Conservation (phyloP, 805 yeast genomes). For the Groenewaldozyma tartarivorans region DNA sequence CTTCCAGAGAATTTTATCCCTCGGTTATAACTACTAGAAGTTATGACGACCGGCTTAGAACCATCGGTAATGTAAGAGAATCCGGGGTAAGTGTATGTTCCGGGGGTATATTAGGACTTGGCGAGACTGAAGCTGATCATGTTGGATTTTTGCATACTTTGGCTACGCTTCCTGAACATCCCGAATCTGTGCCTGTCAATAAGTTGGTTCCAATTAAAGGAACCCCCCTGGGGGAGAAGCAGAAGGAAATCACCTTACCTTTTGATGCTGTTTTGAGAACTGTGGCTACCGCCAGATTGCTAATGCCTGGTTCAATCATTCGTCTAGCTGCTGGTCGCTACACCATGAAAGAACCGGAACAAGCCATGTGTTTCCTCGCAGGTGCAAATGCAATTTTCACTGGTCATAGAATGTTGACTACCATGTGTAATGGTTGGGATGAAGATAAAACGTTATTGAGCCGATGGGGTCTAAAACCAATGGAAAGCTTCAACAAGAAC, state of each 20-base stretch:
- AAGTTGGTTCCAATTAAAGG: conserved; percentile 71
- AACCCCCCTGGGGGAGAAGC: conserved; percentile 52
- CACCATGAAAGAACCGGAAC: conserved; percentile 71
- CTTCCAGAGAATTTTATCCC: conserved; percentile 69
- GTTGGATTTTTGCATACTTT: conserved; percentile 57
- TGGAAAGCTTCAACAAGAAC: conserved; percentile 15
- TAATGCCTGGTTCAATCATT: conserved; percentile 64
- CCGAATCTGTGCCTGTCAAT: conserved; percentile 76
- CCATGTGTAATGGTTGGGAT: conserved; percentile 79
- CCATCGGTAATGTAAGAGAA: conserved; percentile 52
- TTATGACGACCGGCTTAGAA: conserved; percentile 61
- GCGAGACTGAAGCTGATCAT: conserved; percentile 65
- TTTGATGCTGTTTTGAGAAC: conserved; percentile 59
- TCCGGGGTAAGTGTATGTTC: conserved; percentile 65
- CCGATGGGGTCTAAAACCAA: conserved; percentile 48
- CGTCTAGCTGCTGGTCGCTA: conserved; percentile 76
- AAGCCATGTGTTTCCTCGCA: conserved; percentile 62
- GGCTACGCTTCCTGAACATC: conserved; percentile 61
- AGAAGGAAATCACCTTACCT: conserved; percentile 34
- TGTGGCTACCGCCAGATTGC: conserved; percentile 63
- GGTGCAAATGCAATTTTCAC: conserved; percentile 78
- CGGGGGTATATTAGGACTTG: conserved; percentile 74
- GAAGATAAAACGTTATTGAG: conserved; percentile 61
- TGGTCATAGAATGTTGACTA: conserved; percentile 72
- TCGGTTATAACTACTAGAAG: conserved; percentile 61